Evolutionary conservation across 2,329 filamentous ascomycete species (phyloP).

Genomic region (Aspergillus piperis): DNA sequence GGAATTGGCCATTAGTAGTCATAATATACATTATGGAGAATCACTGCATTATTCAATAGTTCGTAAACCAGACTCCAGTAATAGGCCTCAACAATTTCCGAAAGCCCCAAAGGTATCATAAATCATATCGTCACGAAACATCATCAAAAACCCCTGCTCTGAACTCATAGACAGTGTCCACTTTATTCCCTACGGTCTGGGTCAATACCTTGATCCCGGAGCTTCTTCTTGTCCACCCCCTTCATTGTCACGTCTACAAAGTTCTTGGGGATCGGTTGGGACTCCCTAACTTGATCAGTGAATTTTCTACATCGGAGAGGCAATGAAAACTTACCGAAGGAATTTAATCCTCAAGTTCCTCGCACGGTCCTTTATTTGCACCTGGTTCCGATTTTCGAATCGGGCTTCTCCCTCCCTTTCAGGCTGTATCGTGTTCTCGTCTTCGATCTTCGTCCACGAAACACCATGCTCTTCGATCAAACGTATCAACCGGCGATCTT

Average conservation of each 20-base stretch:
- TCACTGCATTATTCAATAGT: too few species aligned
- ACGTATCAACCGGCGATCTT: conserved; percentile 49
- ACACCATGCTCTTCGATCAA: conserved; percentile 51
- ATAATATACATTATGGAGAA: too few species aligned
- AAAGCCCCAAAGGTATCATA: not conserved
- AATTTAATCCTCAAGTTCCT: conserved; percentile 52
- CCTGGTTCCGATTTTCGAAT: conserved; percentile 48
- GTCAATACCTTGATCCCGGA: conserved; percentile 14
- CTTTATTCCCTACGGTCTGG: not conserved
- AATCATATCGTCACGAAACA: not conserved
- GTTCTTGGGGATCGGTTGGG: conserved; percentile 41
- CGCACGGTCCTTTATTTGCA: conserved; percentile 58
- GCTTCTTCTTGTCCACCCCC: conserved; percentile 14
- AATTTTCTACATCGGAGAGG: not conserved
- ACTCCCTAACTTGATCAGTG: conserved; percentile 26
- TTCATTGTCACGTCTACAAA: conserved; percentile 48
- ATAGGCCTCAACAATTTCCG: too few species aligned
- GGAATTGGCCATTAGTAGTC: too few species aligned
- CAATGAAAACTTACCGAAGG: conserved; percentile 5
- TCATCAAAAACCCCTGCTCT: not conserved
- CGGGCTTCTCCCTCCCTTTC: conserved; percentile 30
- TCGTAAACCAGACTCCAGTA: too few species aligned
- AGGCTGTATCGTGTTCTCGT: conserved; percentile 33
- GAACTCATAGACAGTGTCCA: not conserved
- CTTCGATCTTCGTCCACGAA: conserved; percentile 51